Conservation (phyloP, 2,329 filamentous ascomycete genomes). For the Cladosporium colombiae region DNA sequence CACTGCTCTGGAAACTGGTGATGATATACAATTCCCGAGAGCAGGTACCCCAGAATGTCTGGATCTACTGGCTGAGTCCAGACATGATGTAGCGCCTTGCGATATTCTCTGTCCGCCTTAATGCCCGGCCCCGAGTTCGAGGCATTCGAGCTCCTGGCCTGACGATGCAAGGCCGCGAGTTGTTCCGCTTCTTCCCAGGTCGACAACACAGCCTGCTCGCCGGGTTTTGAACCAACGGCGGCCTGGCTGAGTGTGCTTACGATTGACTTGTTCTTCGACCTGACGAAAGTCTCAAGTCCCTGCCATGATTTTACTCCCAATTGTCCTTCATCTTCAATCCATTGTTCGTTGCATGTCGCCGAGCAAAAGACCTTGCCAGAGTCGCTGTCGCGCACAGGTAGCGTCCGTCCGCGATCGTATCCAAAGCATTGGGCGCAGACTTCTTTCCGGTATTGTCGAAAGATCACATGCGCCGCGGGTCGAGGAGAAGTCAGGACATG, state of each 20-base stretch:
- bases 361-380: constrained; percentile 49
- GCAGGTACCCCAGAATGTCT: constrained; percentile 46
- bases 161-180: constrained; percentile 16
- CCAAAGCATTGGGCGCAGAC: constrained; percentile 51
- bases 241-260: constrained; percentile 9
- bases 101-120: constrained; percentile 16
- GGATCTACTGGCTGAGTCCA: constrained; percentile 26
- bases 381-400: constrained; percentile 40
- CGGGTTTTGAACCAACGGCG: constrained; percentile 7
- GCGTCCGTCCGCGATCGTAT: constrained; percentile 47
- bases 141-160: not conserved
- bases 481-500: constrained; percentile 41
- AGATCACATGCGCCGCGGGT: constrained; percentile 44
- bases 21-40: constrained; percentile 42
- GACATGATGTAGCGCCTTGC: constrained; percentile 23
- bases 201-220: constrained; percentile 13
- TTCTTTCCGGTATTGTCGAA: constrained; percentile 50
- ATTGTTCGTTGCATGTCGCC: constrained; percentile 38
- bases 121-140: constrained; percentile 11
- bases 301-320: constrained; percentile 35
- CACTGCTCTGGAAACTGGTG: constrained; percentile 36
- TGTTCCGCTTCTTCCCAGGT: constrained; percentile 28
- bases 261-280: constrained; percentile 24
- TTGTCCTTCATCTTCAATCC: constrained; percentile 35
- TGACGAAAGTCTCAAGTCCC: constrained; percentile 30